These are phyloP conservation scores for Aspergillus latus DNA, from an alignment of 2,329 filamentous ascomycete genomes.

Conservation along the genomic window DNA sequence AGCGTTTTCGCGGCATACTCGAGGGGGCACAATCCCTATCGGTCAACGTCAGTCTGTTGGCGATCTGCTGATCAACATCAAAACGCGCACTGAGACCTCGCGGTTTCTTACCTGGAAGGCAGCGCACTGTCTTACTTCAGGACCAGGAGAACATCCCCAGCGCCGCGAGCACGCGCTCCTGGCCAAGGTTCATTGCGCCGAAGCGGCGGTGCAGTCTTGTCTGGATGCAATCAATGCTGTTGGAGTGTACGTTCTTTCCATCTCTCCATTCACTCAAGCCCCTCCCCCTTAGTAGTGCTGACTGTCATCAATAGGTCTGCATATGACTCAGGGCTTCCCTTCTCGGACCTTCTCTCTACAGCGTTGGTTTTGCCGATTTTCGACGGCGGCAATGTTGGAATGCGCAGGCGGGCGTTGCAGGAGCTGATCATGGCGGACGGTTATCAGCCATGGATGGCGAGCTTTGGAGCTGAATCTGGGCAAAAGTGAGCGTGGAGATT, in stretches of 20 bases:
- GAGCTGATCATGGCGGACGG: conserved; percentile 44
- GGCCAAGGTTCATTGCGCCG: conserved; percentile 55
- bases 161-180: conserved; percentile 50
- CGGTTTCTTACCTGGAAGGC: conserved; percentile 56
- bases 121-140: conserved; percentile 45
- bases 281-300: neutral
- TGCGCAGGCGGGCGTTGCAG: conserved; percentile 52
- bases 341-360: conserved; percentile 47
- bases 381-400: conserved; percentile 56
- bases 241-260: conserved; percentile 46
- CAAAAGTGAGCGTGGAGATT: too few species aligned
- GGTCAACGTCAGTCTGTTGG: conserved; percentile 53
- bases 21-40: conserved; percentile 48
- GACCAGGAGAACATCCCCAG: conserved; percentile 41
- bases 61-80: conserved; percentile 54
- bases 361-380: conserved; percentile 52
- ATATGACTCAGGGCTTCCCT: conserved; percentile 46
- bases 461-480: neutral
- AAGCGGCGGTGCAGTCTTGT: conserved; percentile 50
- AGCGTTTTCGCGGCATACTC: conserved; percentile 51
- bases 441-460: conserved; percentile 49
- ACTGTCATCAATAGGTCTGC: conserved; percentile 30
- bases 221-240: conserved; percentile 54
- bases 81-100: conserved; percentile 54
- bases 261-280: neutral